Evolutionary conservation across 768 basidiomycete genomes (phyloP).

Genomic region (Symmetrospora coprosmae): DNA sequence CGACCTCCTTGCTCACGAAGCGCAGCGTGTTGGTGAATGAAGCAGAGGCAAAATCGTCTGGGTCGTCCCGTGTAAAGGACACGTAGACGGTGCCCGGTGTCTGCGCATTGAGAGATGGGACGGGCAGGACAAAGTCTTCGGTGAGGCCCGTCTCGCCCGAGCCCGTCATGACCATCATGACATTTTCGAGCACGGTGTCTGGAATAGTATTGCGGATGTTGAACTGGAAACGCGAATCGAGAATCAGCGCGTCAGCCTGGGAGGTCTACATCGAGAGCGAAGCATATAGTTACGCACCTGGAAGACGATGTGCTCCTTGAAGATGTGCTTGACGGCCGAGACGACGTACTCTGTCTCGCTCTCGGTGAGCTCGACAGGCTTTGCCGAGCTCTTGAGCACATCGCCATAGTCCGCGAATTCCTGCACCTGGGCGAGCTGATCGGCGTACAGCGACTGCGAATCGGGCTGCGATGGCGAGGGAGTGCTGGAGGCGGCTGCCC

Average conservation of each 20-base stretch:
- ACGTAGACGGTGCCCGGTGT: slow-evolving; percentile 84
- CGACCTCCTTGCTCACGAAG: slow-evolving; percentile 92
- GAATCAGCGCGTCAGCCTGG: neutral
- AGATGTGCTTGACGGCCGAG: slow-evolving; percentile 88
- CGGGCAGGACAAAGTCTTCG: slow-evolving; percentile 88
- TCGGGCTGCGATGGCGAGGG: slow-evolving; percentile 53
- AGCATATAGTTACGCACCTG: slow-evolving; percentile 48
- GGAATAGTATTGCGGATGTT: slow-evolving; percentile 94
- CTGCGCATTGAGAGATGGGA: slow-evolving; percentile 53
- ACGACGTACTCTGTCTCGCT: slow-evolving; percentile 97
- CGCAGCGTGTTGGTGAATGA: slow-evolving; percentile 84
- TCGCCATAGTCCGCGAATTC: slow-evolving; percentile 73
- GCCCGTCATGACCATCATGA: slow-evolving; percentile 82
- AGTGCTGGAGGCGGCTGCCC: slow-evolving; percentile 44
- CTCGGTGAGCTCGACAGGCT: slow-evolving; percentile 73
- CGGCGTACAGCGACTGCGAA: slow-evolving; percentile 69
- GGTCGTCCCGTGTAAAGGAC: slow-evolving; percentile 71
- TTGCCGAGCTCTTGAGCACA: slow-evolving; percentile 69
- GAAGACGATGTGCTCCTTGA: slow-evolving; percentile 89
- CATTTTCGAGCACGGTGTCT: slow-evolving; percentile 85
- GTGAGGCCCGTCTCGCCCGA: slow-evolving; percentile 59
- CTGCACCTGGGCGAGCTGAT: slow-evolving; percentile 72
- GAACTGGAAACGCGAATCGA: slow-evolving; percentile 47
- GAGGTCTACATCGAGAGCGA: no score
- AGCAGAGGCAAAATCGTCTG: slow-evolving; percentile 60